Conservation (phyloP, 805 yeast species). For the Metschnikowia koreensis region DNA sequence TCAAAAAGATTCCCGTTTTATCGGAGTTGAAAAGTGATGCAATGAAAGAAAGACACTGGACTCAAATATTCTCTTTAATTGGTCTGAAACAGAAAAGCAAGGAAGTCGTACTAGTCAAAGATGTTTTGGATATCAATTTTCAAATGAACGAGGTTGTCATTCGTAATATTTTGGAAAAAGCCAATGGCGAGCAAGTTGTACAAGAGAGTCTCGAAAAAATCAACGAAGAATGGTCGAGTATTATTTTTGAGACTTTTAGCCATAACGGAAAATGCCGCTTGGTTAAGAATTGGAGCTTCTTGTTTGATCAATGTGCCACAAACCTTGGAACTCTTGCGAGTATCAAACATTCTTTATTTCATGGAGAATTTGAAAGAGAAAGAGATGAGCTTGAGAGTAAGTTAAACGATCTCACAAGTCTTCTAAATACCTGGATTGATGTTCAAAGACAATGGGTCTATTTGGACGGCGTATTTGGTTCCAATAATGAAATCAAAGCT, state of each 20-base stretch:
- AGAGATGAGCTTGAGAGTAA: conserved; percentile 53
- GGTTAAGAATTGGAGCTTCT: conserved; percentile 63
- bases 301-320: conserved; percentile 58
- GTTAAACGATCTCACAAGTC: conserved; percentile 47
- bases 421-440: conserved; percentile 74
- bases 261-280: conserved; percentile 53
- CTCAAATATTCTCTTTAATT: conserved; percentile 37
- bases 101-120: conserved; percentile 46
- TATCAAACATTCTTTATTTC: conserved; percentile 70
- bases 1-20: conserved; percentile 39
- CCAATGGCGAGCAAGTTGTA: conserved; percentile 68
- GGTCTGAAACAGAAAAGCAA: conserved; percentile 21
- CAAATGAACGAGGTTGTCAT: conserved; percentile 44
- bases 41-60: conserved; percentile 70
- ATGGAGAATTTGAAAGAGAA: conserved; percentile 56
- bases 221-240: conserved; percentile 52
- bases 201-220: conserved; percentile 56
- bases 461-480: conserved; percentile 72
- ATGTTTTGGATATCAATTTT: conserved; percentile 60
- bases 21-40: conserved; percentile 53
- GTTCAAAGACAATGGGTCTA: conserved; percentile 89
- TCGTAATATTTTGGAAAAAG: conserved; percentile 52
- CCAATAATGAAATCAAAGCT: conserved; percentile 52
- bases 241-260: conserved; percentile 51
- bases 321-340: conserved; percentile 62